Evolutionary conservation across 805 yeast genomes (phyloP), one percentile per base, ranked within the genome.

Genomic region (Saturnispora dispora): DNA sequence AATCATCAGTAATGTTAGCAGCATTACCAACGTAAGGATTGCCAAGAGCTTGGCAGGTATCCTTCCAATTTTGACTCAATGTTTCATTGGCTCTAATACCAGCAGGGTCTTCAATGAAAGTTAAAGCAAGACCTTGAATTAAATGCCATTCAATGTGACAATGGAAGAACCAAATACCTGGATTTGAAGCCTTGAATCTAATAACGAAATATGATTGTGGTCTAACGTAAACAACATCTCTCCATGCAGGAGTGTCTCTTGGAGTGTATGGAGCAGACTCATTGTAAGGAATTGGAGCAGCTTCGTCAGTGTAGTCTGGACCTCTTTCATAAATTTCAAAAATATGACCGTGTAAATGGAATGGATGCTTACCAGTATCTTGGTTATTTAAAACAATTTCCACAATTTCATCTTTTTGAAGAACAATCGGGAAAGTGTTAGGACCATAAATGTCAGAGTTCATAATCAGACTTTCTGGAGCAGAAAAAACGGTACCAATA

Each of bases 131-230:
- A 63, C 99, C 99, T 74, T 93, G 98, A 63, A 82, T 77, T 75
- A 91, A 78, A 73, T 93, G 99, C 99, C 99, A 91, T 68, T 93
- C 98, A 63, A 93, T 85, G 68, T 91, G 99, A 71, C 99, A 91
- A 73, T 91, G 99, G 95, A 93, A 93, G 68, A 83, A 79, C 99
- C 98, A 91, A 43, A 90, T 90, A 73, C 99, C 99, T 32, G 98
- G 99, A 68, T 93, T 93, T 66, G 85, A 83, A 50, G 98, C 95
- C 63, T 78, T 79, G 76, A 89, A 91, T 65, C 98, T 79, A 56
- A 91, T 63, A 32, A 88, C 90, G 62, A 89, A 77, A 71, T 87
- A 83, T 2, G 96, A 89, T 64, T 86, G 86, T 27, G 95, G 89
- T 64, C 81, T 78, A 45, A 86, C 87, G 60, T 81, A 83, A 10